Evolutionary conservation across 2,329 filamentous ascomycete species (phyloP), one percentile per base, ranked within the genome.

Genomic region (Sporothrix brasiliensis): DNA sequence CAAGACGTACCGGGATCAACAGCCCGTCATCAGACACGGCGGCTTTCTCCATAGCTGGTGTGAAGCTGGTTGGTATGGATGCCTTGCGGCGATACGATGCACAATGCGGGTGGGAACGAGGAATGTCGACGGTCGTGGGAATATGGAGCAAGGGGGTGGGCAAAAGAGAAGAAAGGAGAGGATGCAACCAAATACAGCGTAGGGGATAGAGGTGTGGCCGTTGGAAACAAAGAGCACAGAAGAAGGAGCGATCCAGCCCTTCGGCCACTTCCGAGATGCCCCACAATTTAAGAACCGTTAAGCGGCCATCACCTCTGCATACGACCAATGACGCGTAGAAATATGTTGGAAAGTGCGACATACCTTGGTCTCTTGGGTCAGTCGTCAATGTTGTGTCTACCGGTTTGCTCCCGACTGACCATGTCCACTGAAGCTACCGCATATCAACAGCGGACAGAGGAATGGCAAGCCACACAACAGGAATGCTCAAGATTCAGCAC

Each of bases 11-110:
- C 69, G 75, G 75, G 73, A 77, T 77, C 70, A 76, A 13, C 63
- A 76, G 71, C 41, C 75, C 75, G 27, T 76, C 73, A 49, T 74
- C 68, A 60, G 75, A 70, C 11, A 77, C 75, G 4, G 75, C 75
- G 11, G 78, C 76, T 60, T 78, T 79, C 63, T 79, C 78, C 78
- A 80, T 80, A 14, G 54, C 76, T 27, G 5, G 11, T 11, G 11
- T 16, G n/a, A 63, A 13, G 39, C 27, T 19, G 39, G 53, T 41
- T 2, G 61, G 30, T 30, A 50, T 30, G 53, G 4, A 6, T 54
- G 21, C 61, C 11, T 7, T n/a, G 19, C 6, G 39, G 14, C 34
- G 58, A 61, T 47, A 60, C 9, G 52, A 56, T 44, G 39, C 39
- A 14, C 13, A n/a, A 16, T 27, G 58, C 9, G 11, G 39, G 49